phyloP scores from a whole-genome alignment of 768 basidiomycete genomes.

The Mycena crocata region DNA sequence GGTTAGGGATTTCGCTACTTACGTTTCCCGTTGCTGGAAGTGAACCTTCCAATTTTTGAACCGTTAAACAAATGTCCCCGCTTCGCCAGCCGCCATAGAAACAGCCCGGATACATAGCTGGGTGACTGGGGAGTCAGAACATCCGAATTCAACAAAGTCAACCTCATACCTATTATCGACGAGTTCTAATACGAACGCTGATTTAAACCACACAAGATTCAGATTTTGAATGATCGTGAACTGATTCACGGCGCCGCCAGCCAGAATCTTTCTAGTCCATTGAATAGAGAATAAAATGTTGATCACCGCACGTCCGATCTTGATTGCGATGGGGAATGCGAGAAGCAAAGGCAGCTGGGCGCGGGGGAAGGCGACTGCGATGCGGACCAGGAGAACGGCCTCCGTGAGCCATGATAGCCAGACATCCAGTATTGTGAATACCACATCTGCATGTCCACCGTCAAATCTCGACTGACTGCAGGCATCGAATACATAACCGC shows the following conservation, averaged over 20 bases:
- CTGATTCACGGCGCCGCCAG: neutral
- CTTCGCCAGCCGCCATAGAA: slow-evolving; percentile 1
- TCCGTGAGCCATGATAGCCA: slow-evolving; percentile 26
- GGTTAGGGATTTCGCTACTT: too few relatives aligned
- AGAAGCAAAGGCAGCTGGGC: slow-evolving; percentile 13
- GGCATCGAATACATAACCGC: neutral
- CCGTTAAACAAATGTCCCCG: neutral
- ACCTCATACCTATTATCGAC: slow-evolving; percentile 4
- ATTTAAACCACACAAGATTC: neutral
- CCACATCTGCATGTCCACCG: neutral
- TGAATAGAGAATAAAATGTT: neutral
- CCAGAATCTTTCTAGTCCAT: neutral
- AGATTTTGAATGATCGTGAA: neutral
- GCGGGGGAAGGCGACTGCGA: slow-evolving; percentile 9
- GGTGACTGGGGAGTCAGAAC: too few relatives aligned
- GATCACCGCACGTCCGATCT: slow-evolving; percentile 7
- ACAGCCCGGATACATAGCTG: neutral
- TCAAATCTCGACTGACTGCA: neutral
- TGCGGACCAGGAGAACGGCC: slow-evolving; percentile 19
- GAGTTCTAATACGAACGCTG: neutral
- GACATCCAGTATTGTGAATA: neutral
- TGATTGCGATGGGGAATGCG: slow-evolving; percentile 8
- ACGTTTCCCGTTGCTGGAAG: neutral
- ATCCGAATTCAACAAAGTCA: too few relatives aligned
- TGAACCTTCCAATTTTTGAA: neutral